Base-by-base conservation (phyloP, 768 basidiomycete genomes). In the Mycena olivaceomarginata region DNA sequence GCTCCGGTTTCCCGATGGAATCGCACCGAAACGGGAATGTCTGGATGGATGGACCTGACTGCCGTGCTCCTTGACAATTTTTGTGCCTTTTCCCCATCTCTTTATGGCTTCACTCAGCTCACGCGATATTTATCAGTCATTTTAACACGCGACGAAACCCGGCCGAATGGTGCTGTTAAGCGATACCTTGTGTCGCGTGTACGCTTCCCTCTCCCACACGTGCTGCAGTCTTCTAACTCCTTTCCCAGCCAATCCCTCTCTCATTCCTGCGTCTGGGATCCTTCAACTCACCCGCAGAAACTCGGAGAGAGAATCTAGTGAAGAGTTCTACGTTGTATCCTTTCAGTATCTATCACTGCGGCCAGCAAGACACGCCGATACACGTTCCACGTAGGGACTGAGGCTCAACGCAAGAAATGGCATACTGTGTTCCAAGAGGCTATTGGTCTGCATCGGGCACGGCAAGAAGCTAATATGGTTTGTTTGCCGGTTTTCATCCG, bases 61-160 rank as follows among this genome's bases (percentile, higher is more conserved):
- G 92, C 92, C 13, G 92, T 92, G 9, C 83, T 97, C 18, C 82
- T 97, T 57, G 96, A 97, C 82, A 95, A 96, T 81, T 95, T 93
- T 83, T 87, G 96, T 96, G 78, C 80, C 93, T 82, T 22, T 41
- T 72, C 53, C 25, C 70, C 31, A 25, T 75, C n/a, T 20, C 48
- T 18, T 59, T 67, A 53, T 18, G 15, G 20, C 25, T 20, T 53
- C 48, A 41, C 3, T 51, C 11, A 70, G 39, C 75, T 80, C 79
- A 63, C 2, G 15, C 25, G 31, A 8, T n/a, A 59, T 5, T 45
- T n/a, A 51, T 25, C 74, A 95, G 94, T 96, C 67, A 83, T 96
- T 40, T 85, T 95, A 65, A 91, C 92, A 4, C 89, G 90, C 64
- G 93, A 94, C 77, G 93, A 94, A 82, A 90, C 85, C 56, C 88